Conservation (phyloP, 352 stramenopile genomes). For the Phytophthora sojae region DNA sequence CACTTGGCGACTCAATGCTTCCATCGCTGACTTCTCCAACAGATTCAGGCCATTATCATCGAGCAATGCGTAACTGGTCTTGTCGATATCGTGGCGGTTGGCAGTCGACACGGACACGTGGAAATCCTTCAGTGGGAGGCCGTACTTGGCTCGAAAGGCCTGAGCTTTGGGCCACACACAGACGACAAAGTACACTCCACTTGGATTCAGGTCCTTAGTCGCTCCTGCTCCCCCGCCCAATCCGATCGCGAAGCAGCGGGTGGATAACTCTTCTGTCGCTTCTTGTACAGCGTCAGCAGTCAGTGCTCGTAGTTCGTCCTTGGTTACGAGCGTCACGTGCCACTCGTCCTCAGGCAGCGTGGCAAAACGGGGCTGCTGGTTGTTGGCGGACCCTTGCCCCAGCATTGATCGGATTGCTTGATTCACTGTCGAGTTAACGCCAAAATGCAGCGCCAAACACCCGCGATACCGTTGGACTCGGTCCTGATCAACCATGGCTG, state of each 20-base stretch:
- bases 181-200: constrained; percentile 59
- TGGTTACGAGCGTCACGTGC: constrained; percentile 72
- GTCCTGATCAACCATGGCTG: constrained; percentile 19
- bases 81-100: constrained; percentile 63
- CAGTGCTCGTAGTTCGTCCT: constrained; percentile 50
- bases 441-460: constrained; percentile 47
- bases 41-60: constrained; percentile 14
- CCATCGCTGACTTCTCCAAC: constrained; percentile 40
- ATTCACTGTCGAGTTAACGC: constrained; percentile 25
- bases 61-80: constrained; percentile 46
- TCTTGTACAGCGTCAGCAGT: constrained; percentile 35
- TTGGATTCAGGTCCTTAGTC: constrained; percentile 9
- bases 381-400: neutral
- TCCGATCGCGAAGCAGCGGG: constrained; percentile 52
- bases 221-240: constrained; percentile 36
- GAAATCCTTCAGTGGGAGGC: constrained; percentile 57
- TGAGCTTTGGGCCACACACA: constrained; percentile 69
- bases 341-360: constrained; percentile 42
- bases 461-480: constrained; percentile 41
- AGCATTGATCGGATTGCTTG: constrained; percentile 32
- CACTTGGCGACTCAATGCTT: constrained; percentile 41
- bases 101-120: constrained; percentile 55
- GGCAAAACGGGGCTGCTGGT: neutral
- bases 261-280: constrained; percentile 32
- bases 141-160: constrained; percentile 47